phyloP scores from a whole-genome alignment of 257 asterid genomes.

The Schizonepeta tenuifolia region DNA sequence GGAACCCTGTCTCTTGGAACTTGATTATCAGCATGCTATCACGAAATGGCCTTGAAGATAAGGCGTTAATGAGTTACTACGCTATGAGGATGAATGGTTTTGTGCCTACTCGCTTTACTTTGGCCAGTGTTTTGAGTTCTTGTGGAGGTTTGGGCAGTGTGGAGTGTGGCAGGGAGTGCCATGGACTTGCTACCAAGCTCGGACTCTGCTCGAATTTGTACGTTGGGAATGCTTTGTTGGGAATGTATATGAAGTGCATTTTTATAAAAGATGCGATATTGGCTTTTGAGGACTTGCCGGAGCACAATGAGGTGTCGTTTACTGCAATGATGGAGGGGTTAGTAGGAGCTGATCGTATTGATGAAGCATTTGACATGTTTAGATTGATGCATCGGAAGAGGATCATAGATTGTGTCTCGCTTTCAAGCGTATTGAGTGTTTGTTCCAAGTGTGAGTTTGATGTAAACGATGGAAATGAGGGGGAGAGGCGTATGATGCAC shows the following conservation, averaged over 20 bases:
- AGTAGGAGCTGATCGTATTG: constrained; percentile 48
- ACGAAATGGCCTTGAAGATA: constrained; percentile 52
- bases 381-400: constrained; percentile 55
- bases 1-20: constrained; percentile 68
- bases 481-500: constrained; percentile 26
- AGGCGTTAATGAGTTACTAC: constrained; percentile 59
- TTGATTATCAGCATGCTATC: constrained; percentile 58
- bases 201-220: constrained; percentile 60
- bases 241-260: constrained; percentile 71
- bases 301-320: constrained; percentile 71
- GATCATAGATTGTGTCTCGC: constrained; percentile 56
- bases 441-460: constrained; percentile 51
- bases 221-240: constrained; percentile 71
- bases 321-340: constrained; percentile 76
- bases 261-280: constrained; percentile 45
- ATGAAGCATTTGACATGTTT: constrained; percentile 74
- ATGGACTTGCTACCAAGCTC: constrained; percentile 60
- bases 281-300: constrained; percentile 59
- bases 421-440: constrained; percentile 62
- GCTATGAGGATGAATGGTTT: constrained; percentile 55
- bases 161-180: constrained; percentile 64
- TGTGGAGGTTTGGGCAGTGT: constrained; percentile 57
- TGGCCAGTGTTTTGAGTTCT: constrained; percentile 78
- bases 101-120: constrained; percentile 60
- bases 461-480: constrained; percentile 32